A percentile compares a stretch with the other conserved stretches of the same genome.
phyloP scores from a whole-genome alignment of 208 protist genomes.

The Wallacemonas sp. region DNA sequence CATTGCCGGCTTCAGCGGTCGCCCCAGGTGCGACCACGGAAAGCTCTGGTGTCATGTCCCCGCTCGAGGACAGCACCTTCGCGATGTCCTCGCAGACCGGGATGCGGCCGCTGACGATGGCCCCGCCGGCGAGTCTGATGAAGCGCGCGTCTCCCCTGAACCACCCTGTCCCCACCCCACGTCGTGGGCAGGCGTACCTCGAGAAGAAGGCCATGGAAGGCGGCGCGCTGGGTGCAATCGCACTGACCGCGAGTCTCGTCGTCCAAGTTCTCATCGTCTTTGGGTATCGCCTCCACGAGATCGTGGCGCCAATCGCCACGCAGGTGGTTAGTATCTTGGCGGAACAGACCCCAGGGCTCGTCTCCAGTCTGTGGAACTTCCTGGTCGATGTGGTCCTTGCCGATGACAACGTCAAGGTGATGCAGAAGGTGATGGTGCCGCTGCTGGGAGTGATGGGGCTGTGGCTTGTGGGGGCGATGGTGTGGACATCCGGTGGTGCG shows the following conservation, averaged over 20 bases:
- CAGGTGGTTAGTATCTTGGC: neutral
- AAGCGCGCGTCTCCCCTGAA: neutral
- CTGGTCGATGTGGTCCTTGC: conserved; percentile 26
- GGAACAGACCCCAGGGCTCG: neutral
- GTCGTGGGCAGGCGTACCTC: neutral
- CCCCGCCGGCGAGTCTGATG: neutral
- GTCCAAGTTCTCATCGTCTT: neutral
- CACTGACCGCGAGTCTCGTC: neutral
- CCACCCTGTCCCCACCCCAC: neutral
- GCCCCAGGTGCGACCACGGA: no score
- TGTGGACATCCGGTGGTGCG: conserved; percentile 10
- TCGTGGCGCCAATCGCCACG: neutral
- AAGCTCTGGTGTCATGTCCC: neutral
- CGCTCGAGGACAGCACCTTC: neutral
- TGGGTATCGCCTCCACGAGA: neutral
- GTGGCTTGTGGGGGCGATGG: conserved; percentile 16
- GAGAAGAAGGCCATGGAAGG: neutral
- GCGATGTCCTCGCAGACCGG: neutral
- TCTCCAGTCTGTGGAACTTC: neutral
- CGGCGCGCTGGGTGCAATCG: neutral
- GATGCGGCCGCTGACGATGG: neutral
- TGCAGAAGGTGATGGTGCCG: conserved; percentile 32
- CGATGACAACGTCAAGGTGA: conserved; percentile 30
- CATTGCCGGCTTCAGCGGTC: neutral
- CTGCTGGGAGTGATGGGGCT: conserved; percentile 22